These are phyloP conservation scores for Boletus sp. DNA, from an alignment of 768 basidiomycete species.

Conservation along the genomic window DNA sequence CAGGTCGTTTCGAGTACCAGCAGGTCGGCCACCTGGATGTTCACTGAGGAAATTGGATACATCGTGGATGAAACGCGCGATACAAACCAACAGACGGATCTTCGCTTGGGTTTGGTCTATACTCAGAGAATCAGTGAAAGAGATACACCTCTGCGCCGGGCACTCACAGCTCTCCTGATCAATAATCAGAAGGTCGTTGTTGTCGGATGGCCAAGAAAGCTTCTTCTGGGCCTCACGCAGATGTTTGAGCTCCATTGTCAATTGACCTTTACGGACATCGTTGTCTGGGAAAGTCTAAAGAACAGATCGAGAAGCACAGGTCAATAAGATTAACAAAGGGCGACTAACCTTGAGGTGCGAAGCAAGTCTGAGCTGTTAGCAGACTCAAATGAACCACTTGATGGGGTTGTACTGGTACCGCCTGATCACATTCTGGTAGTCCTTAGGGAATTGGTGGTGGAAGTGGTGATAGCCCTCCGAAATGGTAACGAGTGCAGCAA, in stretches of 20 bases:
- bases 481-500: constrained; percentile 88
- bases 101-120: constrained; percentile 76
- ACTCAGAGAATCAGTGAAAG: constrained; percentile 1
- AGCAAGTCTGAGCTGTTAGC: constrained; percentile 48
- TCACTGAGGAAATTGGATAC: constrained; percentile 82
- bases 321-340: neutral
- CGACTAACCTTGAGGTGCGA: constrained; percentile 52
- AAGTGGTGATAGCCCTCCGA: constrained; percentile 99
- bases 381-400: constrained; percentile 78
- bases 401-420: constrained; percentile 92
- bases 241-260: constrained; percentile 92
- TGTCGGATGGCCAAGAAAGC: constrained; percentile 77
- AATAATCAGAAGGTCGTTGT: constrained; percentile 74
- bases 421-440: constrained; percentile 93
- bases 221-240: constrained; percentile 74
- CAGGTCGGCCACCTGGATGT: constrained; percentile 91
- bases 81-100: constrained; percentile 77
- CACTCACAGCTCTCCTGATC: constrained; percentile 82
- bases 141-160: neutral
- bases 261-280: constrained; percentile 80
- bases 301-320: too few species aligned
- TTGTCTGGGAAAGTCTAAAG: constrained; percentile 58
- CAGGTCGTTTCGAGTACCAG: too few species aligned
- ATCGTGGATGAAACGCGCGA: constrained; percentile 94
- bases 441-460: constrained; percentile 97